A percentile compares a stretch with the other conserved stretches of the same genome.
Conservation (phyloP, 177 flowering plant species). For the Vitis hybrid region DNA sequence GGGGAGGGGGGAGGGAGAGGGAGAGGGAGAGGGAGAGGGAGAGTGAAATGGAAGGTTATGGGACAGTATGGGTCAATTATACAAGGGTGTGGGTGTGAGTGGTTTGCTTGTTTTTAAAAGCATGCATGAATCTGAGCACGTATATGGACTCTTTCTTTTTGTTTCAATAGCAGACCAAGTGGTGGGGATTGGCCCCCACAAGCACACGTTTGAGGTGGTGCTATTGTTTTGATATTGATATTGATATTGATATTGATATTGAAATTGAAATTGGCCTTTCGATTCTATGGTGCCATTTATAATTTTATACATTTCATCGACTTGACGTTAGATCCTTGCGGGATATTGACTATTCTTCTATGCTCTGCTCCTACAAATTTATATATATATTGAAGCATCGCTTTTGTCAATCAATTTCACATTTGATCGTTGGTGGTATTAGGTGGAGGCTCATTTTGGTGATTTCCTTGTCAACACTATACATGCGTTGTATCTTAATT, state of each 20-base stretch:
- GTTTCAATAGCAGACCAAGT: conserved; percentile 5
- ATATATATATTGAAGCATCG: conserved; percentile 1
- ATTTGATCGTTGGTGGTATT: neutral
- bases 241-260: too few relatives aligned
- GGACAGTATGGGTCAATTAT: conserved; percentile 9
- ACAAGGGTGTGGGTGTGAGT: too few relatives aligned
- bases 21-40: too few relatives aligned
- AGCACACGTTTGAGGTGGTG: neutral
- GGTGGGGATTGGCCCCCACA: neutral
- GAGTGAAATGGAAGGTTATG: neutral
- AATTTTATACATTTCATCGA: neutral
- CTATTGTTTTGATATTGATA: too few relatives aligned
- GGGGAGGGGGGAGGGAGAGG: too few relatives aligned
- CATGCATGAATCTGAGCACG: conserved; percentile 34
- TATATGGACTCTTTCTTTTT: conserved; percentile 12
- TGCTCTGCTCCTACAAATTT: neutral
- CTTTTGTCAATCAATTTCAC: conserved; percentile 10
- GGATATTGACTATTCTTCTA: conserved; percentile 16
- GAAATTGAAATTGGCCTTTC: too few relatives aligned
- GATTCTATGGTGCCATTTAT: too few relatives aligned
- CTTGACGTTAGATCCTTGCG: conserved; percentile 20
- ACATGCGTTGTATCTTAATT: neutral
- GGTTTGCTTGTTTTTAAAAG: conserved; percentile 4
- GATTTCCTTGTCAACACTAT: conserved; percentile 8
- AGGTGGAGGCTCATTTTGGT: conserved; percentile 15